Evolutionary conservation across 2,329 filamentous ascomycete species (phyloP).

Genomic region (Thelonectria rubi): DNA sequence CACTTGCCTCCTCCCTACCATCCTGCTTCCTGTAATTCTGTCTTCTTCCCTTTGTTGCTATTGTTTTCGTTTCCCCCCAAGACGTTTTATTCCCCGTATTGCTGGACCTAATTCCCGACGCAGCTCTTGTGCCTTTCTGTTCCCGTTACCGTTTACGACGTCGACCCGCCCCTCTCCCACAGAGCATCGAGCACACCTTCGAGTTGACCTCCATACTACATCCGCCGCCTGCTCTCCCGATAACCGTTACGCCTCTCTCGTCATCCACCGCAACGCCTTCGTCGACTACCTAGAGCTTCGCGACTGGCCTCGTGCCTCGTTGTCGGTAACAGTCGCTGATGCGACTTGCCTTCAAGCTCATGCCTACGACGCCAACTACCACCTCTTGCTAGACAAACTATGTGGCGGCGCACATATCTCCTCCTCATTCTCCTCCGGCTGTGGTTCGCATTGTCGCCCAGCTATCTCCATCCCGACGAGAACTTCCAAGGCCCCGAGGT

Average conservation of each 20-base stretch:
- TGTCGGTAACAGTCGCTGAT: slow-evolving; percentile 28
- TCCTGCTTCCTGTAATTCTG: slow-evolving; percentile 9
- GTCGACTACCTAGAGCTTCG: slow-evolving; percentile 9
- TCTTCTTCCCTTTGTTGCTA: slow-evolving; percentile 10
- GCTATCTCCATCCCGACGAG: slow-evolving; percentile 98
- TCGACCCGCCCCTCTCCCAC: not conserved
- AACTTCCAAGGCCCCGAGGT: slow-evolving; percentile 99
- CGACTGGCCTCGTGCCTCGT: not conserved
- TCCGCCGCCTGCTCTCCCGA: too few species aligned
- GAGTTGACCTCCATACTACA: not conserved
- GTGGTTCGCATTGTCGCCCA: slow-evolving; percentile 93
- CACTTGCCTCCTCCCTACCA: slow-evolving; percentile 3
- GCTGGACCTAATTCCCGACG: slow-evolving; percentile 4
- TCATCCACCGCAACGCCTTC: slow-evolving; percentile 4
- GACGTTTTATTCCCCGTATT: not conserved
- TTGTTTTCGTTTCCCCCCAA: slow-evolving; percentile 3
- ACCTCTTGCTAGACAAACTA: slow-evolving; percentile 52
- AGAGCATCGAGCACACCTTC: not conserved
- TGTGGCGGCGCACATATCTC: slow-evolving; percentile 94
- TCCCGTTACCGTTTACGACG: not conserved
- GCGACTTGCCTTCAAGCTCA: slow-evolving; percentile 34
- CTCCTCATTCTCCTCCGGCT: slow-evolving; percentile 85
- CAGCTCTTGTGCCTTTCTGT: not conserved
- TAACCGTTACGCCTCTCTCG: not conserved
- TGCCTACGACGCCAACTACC: slow-evolving; percentile 40